Conservation (phyloP, 2,329 filamentous ascomycete genomes). For the Alternaria alternata region DNA sequence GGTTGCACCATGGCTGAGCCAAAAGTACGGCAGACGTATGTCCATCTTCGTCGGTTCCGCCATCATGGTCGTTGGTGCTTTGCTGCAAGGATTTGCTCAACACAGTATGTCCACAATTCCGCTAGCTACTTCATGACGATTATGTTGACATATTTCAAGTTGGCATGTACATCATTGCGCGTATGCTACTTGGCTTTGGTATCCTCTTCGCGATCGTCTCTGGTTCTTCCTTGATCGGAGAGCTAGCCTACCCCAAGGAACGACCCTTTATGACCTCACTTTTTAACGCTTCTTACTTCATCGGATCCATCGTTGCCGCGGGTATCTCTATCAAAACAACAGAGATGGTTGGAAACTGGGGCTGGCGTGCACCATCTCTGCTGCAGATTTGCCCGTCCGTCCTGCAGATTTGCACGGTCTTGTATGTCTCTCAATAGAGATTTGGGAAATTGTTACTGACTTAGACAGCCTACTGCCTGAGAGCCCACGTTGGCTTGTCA, state of each 20-base stretch:
- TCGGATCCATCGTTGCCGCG: conserved; percentile 60
- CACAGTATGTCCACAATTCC: conserved; percentile 30
- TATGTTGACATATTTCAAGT: conserved; percentile 29
- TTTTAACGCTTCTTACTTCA: conserved; percentile 68
- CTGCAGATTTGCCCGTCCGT: conserved; percentile 61
- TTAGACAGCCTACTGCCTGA: conserved; percentile 45
- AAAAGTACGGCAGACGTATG: conserved; percentile 61
- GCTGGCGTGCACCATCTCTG: conserved; percentile 61
- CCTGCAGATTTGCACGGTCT: conserved; percentile 51
- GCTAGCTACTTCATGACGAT: neutral
- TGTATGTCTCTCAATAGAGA: conserved; percentile 23
- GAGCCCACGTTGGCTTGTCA: conserved; percentile 60
- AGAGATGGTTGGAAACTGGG: conserved; percentile 52
- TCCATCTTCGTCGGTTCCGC: conserved; percentile 66
- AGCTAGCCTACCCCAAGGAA: conserved; percentile 68
- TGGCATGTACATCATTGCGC: conserved; percentile 67
- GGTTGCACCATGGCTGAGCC: conserved; percentile 43
- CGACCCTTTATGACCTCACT: conserved; percentile 66
- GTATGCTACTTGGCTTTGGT: conserved; percentile 68
- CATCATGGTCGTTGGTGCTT: conserved; percentile 66
- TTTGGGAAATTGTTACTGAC: conserved; percentile 2
- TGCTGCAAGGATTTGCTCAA: conserved; percentile 63
- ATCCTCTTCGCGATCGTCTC: conserved; percentile 68
- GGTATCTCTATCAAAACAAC: conserved; percentile 61
- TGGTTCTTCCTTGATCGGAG: conserved; percentile 66